Evolutionary conservation across 768 basidiomycete species (phyloP), one percentile per base, ranked within the genome.

Genomic region (Mycena alexandri): DNA sequence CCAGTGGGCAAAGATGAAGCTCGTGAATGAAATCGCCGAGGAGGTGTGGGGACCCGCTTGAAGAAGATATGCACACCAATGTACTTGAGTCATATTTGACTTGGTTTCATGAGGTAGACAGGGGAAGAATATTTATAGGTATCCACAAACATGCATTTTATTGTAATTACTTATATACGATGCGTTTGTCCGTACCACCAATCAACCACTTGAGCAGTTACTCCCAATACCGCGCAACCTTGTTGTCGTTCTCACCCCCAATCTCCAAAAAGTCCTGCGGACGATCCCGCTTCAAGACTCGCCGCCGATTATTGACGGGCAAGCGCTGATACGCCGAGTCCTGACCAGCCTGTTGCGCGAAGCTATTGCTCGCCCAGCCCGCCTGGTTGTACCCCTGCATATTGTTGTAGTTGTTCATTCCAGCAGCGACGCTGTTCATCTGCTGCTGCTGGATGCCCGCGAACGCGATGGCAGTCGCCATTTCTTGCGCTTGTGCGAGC

Each of bases 271-370:
- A 95, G 78, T 95, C 94, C 5, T 91, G 90, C 2, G 93, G 93
- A 51, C 93, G 83, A 34, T 95, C 94, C 11, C 93, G 86, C 79
- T 95, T 94, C 70, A 93, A 73, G 71, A 89, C 89, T 74, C 92
- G 82, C 59, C 93, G 85, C 65, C 93, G 85, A 73, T 93, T 93
- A 73, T 94, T 95, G 60, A 95, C 79, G 34, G 93, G 93, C 54
- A 94, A 75, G 41, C 94, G 85, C 76, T 95, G 94, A 76, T 95
- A 95, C n/a, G 93, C 91, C 8, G 93, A 94, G 68, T 95, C 93
- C 74, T 89, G 88, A 56, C 85, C 85, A 34, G 86, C 84, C 75
- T 92, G 90, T 73, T 86, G 88, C 51, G 83, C 71, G 75, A 85
- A 92, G 64, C 84, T 83, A 71, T 83, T 84, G 69, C 60, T 64